Conservation (phyloP, 2,329 filamentous ascomycete genomes). For the Piedraia hortae region DNA sequence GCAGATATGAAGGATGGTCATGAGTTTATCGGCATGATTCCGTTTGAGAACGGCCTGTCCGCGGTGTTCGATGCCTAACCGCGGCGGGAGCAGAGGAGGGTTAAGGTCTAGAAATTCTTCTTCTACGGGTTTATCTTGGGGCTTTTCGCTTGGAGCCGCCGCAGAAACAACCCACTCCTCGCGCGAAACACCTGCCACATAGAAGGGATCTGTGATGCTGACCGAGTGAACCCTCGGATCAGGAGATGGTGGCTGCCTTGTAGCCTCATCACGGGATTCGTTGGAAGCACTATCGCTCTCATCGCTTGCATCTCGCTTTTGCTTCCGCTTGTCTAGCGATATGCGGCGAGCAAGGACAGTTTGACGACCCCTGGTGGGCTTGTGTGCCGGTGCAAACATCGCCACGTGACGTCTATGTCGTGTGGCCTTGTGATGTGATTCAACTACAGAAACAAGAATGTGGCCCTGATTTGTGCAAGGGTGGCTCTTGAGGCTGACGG, state of each 20-base stretch:
- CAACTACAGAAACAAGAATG: too few species aligned
- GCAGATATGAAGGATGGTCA: constrained; percentile 42
- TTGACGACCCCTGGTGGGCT: constrained; percentile 4
- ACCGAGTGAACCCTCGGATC: constrained; percentile 5
- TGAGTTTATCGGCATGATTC: constrained; percentile 37
- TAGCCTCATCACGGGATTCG: too few species aligned
- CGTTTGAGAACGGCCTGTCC: constrained; percentile 14
- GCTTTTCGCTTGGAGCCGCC: constrained; percentile 19
- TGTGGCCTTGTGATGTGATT: too few species aligned
- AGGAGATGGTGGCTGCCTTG: too few species aligned
- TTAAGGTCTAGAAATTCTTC: constrained; percentile 16
- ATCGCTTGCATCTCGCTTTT: constrained; percentile 2
- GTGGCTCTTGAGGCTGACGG: too few species aligned
- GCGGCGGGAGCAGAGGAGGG: constrained; percentile 15
- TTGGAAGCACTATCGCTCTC: too few species aligned
- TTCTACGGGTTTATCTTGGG: constrained; percentile 9
- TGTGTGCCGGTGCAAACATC: constrained; percentile 11
- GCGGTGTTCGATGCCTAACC: too few species aligned
- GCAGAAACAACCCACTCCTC: constrained; percentile 14
- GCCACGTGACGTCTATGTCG: not conserved
- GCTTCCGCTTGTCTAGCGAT: constrained; percentile 8
- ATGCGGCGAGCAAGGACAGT: constrained; percentile 7
- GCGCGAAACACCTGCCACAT: constrained; percentile 16
- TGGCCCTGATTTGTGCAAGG: too few species aligned
- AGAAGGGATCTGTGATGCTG: constrained; percentile 11